A percentile compares a stretch with the other conserved stretches of the same genome.
These are phyloP conservation scores for Zygoascus biomembranicola DNA, from an alignment of 805 yeast genomes.

Conservation along the genomic window DNA sequence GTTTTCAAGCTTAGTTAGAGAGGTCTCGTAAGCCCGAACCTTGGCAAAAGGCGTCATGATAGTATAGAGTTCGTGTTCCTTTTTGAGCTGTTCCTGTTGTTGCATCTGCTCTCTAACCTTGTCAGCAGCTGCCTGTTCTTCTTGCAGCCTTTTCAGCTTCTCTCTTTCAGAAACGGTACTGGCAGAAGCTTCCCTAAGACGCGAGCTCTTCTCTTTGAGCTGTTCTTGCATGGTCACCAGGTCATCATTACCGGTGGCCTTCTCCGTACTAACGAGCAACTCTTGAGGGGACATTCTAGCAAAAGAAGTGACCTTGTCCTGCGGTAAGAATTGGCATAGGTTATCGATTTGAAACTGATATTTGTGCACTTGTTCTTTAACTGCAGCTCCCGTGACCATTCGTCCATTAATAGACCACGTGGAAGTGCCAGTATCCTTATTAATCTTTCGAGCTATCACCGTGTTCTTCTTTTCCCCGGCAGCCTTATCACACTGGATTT, in stretches of 20 bases:
- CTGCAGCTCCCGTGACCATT: conserved; percentile 27
- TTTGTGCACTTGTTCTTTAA: conserved; percentile 37
- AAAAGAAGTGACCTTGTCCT: conserved; percentile 89
- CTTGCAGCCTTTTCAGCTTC: neutral
- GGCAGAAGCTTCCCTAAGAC: conserved; percentile 32
- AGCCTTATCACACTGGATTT: conserved; percentile 32
- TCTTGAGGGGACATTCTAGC: conserved; percentile 73
- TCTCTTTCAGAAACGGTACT: conserved; percentile 36
- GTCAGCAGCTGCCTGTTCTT: neutral
- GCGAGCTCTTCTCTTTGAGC: conserved; percentile 44
- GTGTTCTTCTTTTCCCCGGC: conserved; percentile 23
- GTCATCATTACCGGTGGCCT: conserved; percentile 62
- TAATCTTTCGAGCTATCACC: conserved; percentile 30
- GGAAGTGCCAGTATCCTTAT: conserved; percentile 25
- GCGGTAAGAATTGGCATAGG: conserved; percentile 90
- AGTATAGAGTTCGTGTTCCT: conserved; percentile 10
- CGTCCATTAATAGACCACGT: conserved; percentile 24
- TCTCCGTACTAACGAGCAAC: conserved; percentile 65
- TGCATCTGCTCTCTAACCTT: neutral
- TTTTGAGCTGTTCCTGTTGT: neutral
- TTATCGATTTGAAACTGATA: conserved; percentile 83
- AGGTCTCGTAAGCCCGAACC: neutral
- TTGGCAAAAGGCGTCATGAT: neutral
- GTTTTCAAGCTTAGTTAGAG: conserved; percentile 15
- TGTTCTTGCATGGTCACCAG: conserved; percentile 49